These are phyloP conservation scores for Fusarium poae DNA, from an alignment of 2,329 filamentous ascomycete species.

Conservation along the genomic window DNA sequence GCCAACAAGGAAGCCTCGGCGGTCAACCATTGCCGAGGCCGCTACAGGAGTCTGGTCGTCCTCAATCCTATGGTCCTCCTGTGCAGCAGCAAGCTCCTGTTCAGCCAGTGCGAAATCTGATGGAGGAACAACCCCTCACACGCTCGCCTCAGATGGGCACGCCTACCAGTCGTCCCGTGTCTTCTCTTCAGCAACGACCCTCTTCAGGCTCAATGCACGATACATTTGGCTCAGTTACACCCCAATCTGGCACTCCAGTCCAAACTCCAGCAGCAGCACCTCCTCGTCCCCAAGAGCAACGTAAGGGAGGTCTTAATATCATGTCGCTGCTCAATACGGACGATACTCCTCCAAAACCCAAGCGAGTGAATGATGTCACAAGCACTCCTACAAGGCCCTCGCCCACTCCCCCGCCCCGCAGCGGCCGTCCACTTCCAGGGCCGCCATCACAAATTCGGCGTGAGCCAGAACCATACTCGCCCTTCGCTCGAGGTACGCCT, in stretches of 20 bases:
- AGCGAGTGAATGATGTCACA: constrained; percentile 65
- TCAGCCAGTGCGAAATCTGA: constrained; percentile 57
- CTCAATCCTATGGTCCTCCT: constrained; percentile 50
- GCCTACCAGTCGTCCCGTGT: constrained; percentile 54
- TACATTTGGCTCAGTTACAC: constrained; percentile 48
- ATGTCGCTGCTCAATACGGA: constrained; percentile 75
- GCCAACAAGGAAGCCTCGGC: constrained; percentile 56
- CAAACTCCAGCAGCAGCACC: constrained; percentile 55
- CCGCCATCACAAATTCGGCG: constrained; percentile 61
- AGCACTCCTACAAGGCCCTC: constrained; percentile 58
- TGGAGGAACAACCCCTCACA: constrained; percentile 56
- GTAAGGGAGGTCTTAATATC: constrained; percentile 73
- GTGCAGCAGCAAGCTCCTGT: constrained; percentile 55
- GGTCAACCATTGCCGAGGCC: constrained; percentile 57
- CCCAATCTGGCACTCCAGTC: constrained; percentile 50
- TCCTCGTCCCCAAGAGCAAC: constrained; percentile 60
- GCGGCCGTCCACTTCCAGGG: constrained; percentile 57
- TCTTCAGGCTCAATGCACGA: constrained; percentile 51
- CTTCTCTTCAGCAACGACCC: constrained; percentile 55
- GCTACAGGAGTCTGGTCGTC: constrained; percentile 59
- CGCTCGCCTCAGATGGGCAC: constrained; percentile 58
- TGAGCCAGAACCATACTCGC: constrained; percentile 63
- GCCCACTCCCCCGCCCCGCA: constrained; percentile 63
- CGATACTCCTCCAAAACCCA: constrained; percentile 65
- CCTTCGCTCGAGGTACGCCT: constrained; percentile 59